These are phyloP conservation scores for Paspalum notatum DNA, from an alignment of 176 grass and related monocot species.

Conservation along the genomic window DNA sequence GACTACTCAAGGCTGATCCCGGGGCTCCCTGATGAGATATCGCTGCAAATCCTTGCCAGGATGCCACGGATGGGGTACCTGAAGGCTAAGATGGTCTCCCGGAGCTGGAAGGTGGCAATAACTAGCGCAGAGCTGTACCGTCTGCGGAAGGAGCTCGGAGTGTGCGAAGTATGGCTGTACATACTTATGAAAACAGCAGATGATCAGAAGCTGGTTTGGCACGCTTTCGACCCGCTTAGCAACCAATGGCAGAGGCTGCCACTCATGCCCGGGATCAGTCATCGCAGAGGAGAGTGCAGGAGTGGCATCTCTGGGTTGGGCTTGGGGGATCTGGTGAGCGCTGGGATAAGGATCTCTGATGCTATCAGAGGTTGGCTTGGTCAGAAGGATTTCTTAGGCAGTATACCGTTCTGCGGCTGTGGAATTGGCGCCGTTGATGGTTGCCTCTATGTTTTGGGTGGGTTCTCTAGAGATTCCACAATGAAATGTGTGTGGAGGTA, in stretches of 20 bases:
- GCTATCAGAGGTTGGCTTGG: slow-evolving; percentile 65
- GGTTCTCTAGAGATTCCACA: slow-evolving; percentile 58
- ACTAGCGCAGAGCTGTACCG: slow-evolving; percentile 45
- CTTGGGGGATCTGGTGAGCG: slow-evolving; percentile 38
- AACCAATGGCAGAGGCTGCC: slow-evolving; percentile 71
- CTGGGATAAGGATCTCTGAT: slow-evolving; percentile 55
- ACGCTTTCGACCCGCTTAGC: slow-evolving; percentile 65
- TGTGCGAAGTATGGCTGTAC: slow-evolving; percentile 73
- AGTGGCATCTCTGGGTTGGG: slow-evolving; percentile 40
- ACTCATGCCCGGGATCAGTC: slow-evolving; percentile 53
- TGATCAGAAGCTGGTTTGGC: slow-evolving; percentile 55
- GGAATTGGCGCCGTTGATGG: slow-evolving; percentile 49
- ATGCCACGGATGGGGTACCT: slow-evolving; percentile 53
- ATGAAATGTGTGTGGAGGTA: slow-evolving; percentile 70
- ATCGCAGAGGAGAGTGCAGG: slow-evolving; percentile 46
- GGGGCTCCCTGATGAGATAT: slow-evolving; percentile 71
- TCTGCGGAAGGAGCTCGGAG: slow-evolving; percentile 58
- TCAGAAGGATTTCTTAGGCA: slow-evolving; percentile 42
- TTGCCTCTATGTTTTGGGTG: slow-evolving; percentile 78
- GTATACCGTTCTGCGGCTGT: slow-evolving; percentile 56
- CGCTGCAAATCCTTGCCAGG: slow-evolving; percentile 71
- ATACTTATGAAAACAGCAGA: slow-evolving; percentile 44
- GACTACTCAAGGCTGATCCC: slow-evolving; percentile 54
- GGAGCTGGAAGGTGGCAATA: slow-evolving; percentile 63
- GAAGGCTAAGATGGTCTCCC: slow-evolving; percentile 58